Percentiles rank a stretch among this genome's conserved stretches.
phyloP scores from a whole-genome alignment of 768 basidiomycete species.

The Lanmaoa rubissima region DNA sequence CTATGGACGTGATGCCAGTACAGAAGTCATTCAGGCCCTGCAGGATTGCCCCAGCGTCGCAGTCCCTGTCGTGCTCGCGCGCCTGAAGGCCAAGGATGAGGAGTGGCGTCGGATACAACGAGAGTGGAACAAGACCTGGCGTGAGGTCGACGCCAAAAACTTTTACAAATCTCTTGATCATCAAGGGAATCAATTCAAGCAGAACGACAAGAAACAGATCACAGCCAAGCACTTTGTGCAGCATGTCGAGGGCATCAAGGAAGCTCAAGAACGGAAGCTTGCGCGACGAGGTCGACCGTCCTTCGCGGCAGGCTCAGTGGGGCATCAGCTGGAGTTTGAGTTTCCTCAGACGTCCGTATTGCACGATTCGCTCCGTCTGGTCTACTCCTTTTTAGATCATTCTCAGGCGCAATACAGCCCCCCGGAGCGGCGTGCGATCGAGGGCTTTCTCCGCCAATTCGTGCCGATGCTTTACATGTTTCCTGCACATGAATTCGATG shows the following conservation, averaged over 20 bases:
- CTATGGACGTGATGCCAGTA: slow-evolving; percentile 77
- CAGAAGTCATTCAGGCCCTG: slow-evolving; percentile 78
- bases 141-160: slow-evolving; percentile 95
- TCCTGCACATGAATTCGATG: slow-evolving; percentile 64
- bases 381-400: slow-evolving; percentile 89
- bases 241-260: slow-evolving; percentile 72
- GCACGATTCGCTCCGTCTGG: slow-evolving; percentile 86
- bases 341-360: slow-evolving; percentile 79
- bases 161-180: slow-evolving; percentile 98
- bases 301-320: slow-evolving; percentile 48
- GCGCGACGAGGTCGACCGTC: slow-evolving; percentile 31
- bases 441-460: slow-evolving; percentile 81
- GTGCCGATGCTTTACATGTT: slow-evolving; percentile 79
- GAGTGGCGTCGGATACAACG: slow-evolving; percentile 95
- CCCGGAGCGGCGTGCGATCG: slow-evolving; percentile 78
- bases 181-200: slow-evolving; percentile 92
- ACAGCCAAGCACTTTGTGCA: slow-evolving; percentile 79
- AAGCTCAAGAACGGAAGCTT: slow-evolving; percentile 48
- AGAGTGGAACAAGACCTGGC: slow-evolving; percentile 96
- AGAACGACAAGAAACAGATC: slow-evolving; percentile 91
- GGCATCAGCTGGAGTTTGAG: slow-evolving; percentile 74
- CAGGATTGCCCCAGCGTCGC: slow-evolving; percentile 91
- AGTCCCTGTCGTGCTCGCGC: slow-evolving; percentile 85
- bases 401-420: slow-evolving; percentile 71
- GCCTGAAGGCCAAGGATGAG: slow-evolving; percentile 92